Evolutionary conservation across 2,329 filamentous ascomycete genomes (phyloP).

Genomic region (Tolypocladium amazonense): DNA sequence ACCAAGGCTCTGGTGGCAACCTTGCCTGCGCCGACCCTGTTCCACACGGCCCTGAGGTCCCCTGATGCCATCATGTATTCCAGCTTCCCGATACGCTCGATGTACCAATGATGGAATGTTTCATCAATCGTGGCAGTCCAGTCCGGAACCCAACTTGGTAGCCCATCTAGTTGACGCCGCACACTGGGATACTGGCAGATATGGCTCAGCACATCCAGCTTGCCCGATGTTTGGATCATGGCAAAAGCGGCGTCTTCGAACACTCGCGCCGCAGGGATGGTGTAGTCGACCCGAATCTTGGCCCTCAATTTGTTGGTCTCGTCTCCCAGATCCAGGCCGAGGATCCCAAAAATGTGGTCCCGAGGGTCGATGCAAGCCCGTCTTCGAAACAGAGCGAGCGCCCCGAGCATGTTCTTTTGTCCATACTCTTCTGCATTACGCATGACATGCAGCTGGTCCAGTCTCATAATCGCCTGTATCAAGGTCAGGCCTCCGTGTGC

Average conservation of each 20-base stretch:
- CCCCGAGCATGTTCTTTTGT: neutral
- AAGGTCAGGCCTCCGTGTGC: neutral
- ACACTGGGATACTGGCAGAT: neutral
- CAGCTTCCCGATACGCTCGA: neutral
- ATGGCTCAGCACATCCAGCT: neutral
- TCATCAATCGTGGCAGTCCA: neutral
- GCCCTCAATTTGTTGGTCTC: neutral
- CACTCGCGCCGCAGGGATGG: neutral
- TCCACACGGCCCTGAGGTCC: neutral
- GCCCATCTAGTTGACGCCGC: neutral
- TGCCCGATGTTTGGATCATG: neutral
- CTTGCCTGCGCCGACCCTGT: neutral
- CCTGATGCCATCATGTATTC: neutral
- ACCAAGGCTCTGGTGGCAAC: neutral
- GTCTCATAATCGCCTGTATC: neutral
- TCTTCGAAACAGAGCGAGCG: neutral
- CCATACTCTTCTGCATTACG: neutral
- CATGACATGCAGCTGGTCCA: neutral
- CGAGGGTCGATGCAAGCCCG: neutral
- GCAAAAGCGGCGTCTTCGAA: neutral
- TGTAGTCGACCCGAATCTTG: neutral
- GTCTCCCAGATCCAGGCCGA: neutral
- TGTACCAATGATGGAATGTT: neutral
- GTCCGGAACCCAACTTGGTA: neutral
- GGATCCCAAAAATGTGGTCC: neutral